phyloP scores from a whole-genome alignment of 2,329 filamentous ascomycete species.

The Aspergillus fijiensis region DNA sequence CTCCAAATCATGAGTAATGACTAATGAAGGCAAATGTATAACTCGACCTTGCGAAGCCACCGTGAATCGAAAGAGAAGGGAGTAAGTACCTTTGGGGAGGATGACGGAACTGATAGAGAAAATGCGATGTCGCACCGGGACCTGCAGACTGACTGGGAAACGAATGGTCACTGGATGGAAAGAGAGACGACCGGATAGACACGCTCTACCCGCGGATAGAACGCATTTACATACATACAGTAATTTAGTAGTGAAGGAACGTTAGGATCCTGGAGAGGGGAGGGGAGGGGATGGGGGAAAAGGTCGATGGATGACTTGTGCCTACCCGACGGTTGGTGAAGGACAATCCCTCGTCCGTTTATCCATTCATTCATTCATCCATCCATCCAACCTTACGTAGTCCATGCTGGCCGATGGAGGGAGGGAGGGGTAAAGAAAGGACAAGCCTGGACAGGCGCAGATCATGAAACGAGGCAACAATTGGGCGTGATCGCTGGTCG shows the following conservation, averaged over 20 bases:
- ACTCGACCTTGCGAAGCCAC: not conserved
- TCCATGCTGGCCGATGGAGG: conserved; percentile 15
- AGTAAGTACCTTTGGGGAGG: not conserved
- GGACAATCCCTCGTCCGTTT: not conserved
- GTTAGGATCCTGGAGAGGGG: not conserved
- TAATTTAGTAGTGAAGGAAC: too few species aligned
- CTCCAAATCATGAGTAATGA: not conserved
- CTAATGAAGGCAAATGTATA: not conserved
- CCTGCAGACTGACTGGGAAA: conserved; percentile 11
- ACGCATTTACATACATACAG: not conserved
- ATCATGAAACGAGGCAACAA: conserved; percentile 29
- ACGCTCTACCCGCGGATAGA: conserved; percentile 8
- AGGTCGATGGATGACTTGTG: conserved; percentile 1
- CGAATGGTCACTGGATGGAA: not conserved
- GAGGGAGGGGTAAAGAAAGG: conserved; percentile 24
- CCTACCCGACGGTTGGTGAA: not conserved
- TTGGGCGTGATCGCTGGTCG: conserved; percentile 23
- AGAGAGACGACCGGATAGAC: not conserved
- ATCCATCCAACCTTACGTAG: conserved; percentile 20
- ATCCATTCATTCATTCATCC: not conserved
- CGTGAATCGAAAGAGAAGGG: not conserved
- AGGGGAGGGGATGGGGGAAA: not conserved
- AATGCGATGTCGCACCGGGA: conserved; percentile 12
- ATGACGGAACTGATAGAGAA: conserved; percentile 1
- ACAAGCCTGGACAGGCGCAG: conserved; percentile 28